Base-by-base conservation (phyloP, 495 filamentous ascomycete species). In the Hypoxylon cercidicola region DNA sequence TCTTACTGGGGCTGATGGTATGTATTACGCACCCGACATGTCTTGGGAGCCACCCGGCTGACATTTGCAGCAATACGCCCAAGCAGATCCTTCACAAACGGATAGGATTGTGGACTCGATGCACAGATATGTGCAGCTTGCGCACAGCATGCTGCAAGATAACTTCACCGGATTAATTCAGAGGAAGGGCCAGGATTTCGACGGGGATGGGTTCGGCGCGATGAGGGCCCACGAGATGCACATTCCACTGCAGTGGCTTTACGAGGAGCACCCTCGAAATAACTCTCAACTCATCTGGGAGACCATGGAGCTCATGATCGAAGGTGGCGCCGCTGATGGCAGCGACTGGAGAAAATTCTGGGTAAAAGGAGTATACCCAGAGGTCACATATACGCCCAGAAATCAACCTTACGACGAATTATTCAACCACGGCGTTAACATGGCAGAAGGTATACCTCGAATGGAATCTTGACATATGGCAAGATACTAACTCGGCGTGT, bases 181-280 rank as follows among this genome's bases (percentile, higher is more conserved):
- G 30, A 77, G 80, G 32, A 53, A 64, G 3, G 77, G 76, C 6
- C 77, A 83, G 54, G 61, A 62, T 16, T 70, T 81, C 18, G 71
- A 77, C 49, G 66, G 64, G 10, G 72, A 76, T 30, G 66, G 70
- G 30, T 87, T 81, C 77, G 82, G 82, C 11, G 71, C 74, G 15
- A 77, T 80, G 30, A 71, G 84, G 37, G 74, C 73, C 15, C 81
- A 81, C 19, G 84, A 87, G 64, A 84, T 84, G 80, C 68, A 71
- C 30, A 57, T 76, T 73, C 15, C 72, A 80, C 66, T 83, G 77
- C 72, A 87, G 69, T 88, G 86, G 86, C 74, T 88, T 21, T 79
- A 84, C 55, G 83, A 85, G 58, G 64, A 82, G 5, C 46, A 74
- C 21, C 72, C 72, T 3, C 56, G 62, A 48, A 71, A 74, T 8